Base-by-base conservation (phyloP, 2,329 filamentous ascomycete species). In the Pyrenophora teres region DNA sequence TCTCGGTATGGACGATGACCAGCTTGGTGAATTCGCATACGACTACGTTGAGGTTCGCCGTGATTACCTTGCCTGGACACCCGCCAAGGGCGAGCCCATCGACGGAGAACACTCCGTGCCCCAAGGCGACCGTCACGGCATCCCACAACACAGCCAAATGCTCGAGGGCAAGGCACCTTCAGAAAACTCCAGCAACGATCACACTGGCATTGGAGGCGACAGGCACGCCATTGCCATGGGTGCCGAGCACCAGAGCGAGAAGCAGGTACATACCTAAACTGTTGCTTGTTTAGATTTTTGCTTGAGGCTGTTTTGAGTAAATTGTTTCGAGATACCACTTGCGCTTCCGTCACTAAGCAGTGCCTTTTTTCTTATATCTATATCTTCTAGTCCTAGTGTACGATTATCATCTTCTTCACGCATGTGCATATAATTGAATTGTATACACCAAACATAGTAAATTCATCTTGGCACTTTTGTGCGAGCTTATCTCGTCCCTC, bases 11-110 rank as follows among this genome's bases (percentile, higher is more conserved):
- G 90, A 94, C 68, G 90, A 93, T 70, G 89, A 93, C 76, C 90
- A 94, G 77, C 88, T 93, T 64, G 90, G 90, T 75, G 90, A 94
- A 76, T 94, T 93, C 71, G 90, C 89, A 10, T 93, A 93, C 79
- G 90, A 94, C 74, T 94, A 93, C 73, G 90, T 94, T 60, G 90
- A 94, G 81, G 89, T 93, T 52, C 87, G 90, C 69, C 86, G 90
- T 67, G 90, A 94, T 76, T 94, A 92, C 80, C 84, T 94, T 33
- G 90, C 90, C 52, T 94, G 90, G 90, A 92, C 88, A 25, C 90
- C 90, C 1, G 85, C 87, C 30, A 87, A 87, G 68, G 80, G 78
- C 55, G 85, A 89, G 62, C 87, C 85, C 21, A 79, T 81, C 42
- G 74, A 80, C 51, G 77, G 82, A 56, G 83, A 85, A 54, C 80